Evolutionary conservation across 768 basidiomycete genomes (phyloP), one percentile per base, ranked within the genome.

Genomic region (Hypsizygus marmoreus): DNA sequence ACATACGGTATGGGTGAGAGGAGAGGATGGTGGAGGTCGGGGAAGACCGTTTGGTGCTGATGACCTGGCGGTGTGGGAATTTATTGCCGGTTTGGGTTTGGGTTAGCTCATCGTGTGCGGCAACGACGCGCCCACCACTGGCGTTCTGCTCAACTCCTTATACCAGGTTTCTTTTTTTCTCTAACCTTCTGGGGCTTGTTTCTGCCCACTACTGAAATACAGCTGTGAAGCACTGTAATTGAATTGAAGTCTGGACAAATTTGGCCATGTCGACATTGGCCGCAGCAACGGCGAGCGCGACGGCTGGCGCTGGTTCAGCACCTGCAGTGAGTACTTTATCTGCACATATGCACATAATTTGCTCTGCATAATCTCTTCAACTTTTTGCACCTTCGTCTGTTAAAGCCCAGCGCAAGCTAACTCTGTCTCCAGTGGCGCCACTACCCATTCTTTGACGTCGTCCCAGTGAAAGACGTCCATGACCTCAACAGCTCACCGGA

Each of bases 401-500:
- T 6, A 20, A n/a, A n/a, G n/a, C n/a, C n/a, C n/a, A n/a, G n/a
- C 22, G 8, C 28, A 22, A 17, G 4, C 1, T 3, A 22, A 16
- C 4, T 8, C n/a, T 17, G 1, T 22, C 24, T 26, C 24, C 45
- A 95, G 90, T 91, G 88, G 82, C 79, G 88, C 39, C 89, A 93
- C 60, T 95, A 95, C 70, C 74, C 83, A 3, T 97, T 97, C 80
- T 97, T 97, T 60, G 84, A 93, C 53, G 72, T 77, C 10, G 76
- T 81, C 4, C 78, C 82, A 9, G 82, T 94, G 51, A 91, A 84
- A 62, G 91, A 92, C 57, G 71, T 76, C 2, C 82, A 94, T 56
- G 88, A 95, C 60, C 71, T 90, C 11, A 77, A 80, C 2, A 81
- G 77, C 46, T 66, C 84, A 0, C 92, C 92, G 0, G 85, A 90